Conservation (phyloP, 2,329 filamentous ascomycete species). For the Epichloe gansuensis region DNA sequence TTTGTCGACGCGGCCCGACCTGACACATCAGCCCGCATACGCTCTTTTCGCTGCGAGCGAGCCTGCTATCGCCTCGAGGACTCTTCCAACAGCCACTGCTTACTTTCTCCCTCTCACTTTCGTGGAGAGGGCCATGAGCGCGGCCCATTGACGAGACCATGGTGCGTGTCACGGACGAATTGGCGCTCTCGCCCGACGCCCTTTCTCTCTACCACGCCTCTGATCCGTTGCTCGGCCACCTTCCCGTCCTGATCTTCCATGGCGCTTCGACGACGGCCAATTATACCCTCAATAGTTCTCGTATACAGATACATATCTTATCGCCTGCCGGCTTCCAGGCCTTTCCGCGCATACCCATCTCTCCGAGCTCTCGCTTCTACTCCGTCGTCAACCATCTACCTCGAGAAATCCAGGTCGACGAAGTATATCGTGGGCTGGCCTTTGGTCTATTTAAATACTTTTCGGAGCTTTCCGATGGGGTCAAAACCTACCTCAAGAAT, state of each 20-base stretch:
- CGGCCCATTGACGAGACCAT: conserved; percentile 39
- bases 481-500: conserved; percentile 58
- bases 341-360: conserved; percentile 83
- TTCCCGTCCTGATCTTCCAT: conserved; percentile 81
- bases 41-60: not conserved
- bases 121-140: conserved; percentile 10
- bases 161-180: conserved; percentile 69
- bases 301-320: conserved; percentile 89
- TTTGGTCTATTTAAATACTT: conserved; percentile 95
- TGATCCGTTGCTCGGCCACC: conserved; percentile 69
- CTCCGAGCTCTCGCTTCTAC: conserved; percentile 84
- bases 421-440: conserved; percentile 78
- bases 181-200: conserved; percentile 67
- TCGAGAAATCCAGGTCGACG: conserved; percentile 89
- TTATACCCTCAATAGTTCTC: conserved; percentile 74
- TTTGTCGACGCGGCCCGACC: not conserved
- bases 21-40: not conserved
- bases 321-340: conserved; percentile 79
- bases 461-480: conserved; percentile 63
- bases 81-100: not conserved
- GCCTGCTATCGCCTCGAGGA: not conserved
- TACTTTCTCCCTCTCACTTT: not conserved
- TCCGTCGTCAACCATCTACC: conserved; percentile 80
- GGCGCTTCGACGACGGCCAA: conserved; percentile 83
- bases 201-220: conserved; percentile 80